Evolutionary conservation across 1,284 basidiomycete genomes (phyloP).

Genomic region (Puccinia brachypodii): DNA sequence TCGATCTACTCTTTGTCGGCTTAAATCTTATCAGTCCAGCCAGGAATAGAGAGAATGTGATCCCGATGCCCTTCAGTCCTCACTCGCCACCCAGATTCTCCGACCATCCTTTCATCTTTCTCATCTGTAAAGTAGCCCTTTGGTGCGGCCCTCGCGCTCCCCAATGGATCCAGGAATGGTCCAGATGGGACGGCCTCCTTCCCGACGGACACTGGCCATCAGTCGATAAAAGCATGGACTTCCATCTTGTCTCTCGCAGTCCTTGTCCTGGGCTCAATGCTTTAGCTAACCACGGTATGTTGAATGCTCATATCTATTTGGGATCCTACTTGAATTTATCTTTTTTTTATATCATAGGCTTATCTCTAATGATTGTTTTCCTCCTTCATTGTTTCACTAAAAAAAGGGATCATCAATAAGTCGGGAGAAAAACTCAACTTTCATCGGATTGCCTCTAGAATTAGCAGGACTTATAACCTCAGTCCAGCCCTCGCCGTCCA

Average conservation of each 20-base stretch:
- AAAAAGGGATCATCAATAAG: conserved; percentile 46
- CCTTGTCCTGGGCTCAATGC: conserved; percentile 49
- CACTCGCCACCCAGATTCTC: conserved; percentile 43
- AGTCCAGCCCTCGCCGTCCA: conserved; percentile 50
- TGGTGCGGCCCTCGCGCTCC: neutral
- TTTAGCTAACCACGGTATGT: conserved; percentile 36
- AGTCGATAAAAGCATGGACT: neutral
- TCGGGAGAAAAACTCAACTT: conserved; percentile 50
- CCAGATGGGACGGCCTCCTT: conserved; percentile 48
- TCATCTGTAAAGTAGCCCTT: conserved; percentile 33
- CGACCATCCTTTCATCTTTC: conserved; percentile 38
- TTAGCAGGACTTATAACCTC: conserved; percentile 50
- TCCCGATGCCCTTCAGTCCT: conserved; percentile 48
- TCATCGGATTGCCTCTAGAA: conserved; percentile 29
- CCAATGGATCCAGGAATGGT: conserved; percentile 45
- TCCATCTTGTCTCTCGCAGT: conserved; percentile 24
- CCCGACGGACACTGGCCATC: conserved; percentile 35
- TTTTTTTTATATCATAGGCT: neutral
- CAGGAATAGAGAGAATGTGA: conserved; percentile 27
- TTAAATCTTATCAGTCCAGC: conserved; percentile 4
- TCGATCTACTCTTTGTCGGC: neutral
- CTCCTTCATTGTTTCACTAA: neutral
- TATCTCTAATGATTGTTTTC: neutral
- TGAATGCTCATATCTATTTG: neutral
- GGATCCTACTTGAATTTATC: neutral